Base-by-base conservation (phyloP, 306 rosid species). In the Crotalaria pallida region DNA sequence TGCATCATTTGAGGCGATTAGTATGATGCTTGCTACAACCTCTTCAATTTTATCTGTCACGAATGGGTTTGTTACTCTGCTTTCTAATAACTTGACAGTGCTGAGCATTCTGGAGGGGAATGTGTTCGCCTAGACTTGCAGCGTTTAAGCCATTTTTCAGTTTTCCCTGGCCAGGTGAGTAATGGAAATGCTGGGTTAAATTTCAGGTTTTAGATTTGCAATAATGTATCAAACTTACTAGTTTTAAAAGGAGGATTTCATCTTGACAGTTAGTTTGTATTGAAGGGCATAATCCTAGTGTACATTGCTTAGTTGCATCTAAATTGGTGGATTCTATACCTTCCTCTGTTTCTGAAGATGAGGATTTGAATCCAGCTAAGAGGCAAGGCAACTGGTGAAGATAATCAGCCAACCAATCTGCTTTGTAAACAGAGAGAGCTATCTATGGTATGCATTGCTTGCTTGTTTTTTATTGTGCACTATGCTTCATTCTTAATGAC, bases 131-230 rank as follows among this genome's bases (percentile, higher is more conserved):
- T 94, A 47, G 99, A 91, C 65, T 84, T 94, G 65, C 91, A 84
- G 63, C 72, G 67, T 33, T 60, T 88, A 78, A 82, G 82, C 77
- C 87, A 86, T 21, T 91, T 69, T 88, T 94, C 99, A 72, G 76
- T 91, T 77, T 94, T 94, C 65, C 99, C 96, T n/a, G 99, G 97
- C 78, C 99, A 94, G 96, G 99, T 93, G 67, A 53, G 79, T 48
- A 67, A 72, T 13, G 48, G 36, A 59, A 73, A 33, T 57, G 45
- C 7, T 24, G 63, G 36, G 74, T 58, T 60, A 60, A 64, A 33
- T 40, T 26, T 72, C 19, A 33, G 49, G 57, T 60, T 73, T 65
- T 22, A 60, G 58, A 55, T 61, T 31, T 81, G 58, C 45, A 33
- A 21, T 33, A 27, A 27, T 49, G 50, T 74, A 31, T 31, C 52